Base-by-base conservation (phyloP, 2,329 filamentous ascomycete species). In the Colletotrichum spinosum region DNA sequence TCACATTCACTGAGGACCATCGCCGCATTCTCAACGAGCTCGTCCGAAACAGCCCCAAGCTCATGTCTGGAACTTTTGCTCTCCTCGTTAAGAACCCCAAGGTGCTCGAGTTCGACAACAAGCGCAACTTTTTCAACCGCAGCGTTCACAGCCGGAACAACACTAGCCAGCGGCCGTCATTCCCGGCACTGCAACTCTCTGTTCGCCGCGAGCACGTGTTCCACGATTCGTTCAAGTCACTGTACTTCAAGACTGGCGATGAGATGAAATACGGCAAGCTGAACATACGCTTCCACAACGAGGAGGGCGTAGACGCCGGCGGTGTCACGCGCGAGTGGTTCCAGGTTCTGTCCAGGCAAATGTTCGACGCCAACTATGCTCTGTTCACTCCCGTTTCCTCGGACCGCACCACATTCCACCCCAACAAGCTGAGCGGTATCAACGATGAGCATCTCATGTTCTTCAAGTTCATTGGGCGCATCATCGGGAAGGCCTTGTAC, bases 251-350 rank as follows among this genome's bases (percentile, higher is more conserved):
- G 84, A 88, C 86, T 44, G 93, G 93, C 34, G 94, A 97, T 69
- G 97, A 99, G 80, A 97, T 99, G 89, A 99, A 99, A 80, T 97
- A 97, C 76, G 96, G 97, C 72, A 99, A 99, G 80, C 88, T 99
- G 69, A 99, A 94, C 77, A 97, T 99, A 72, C 91, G 95, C 58
- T 99, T 99, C 87, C 92, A 96, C 71, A 94, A 94, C 39, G 96
- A 99, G 80, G 96, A 99, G 77, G 96, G 97, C 78, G 94, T 99
- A 46, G 97, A 99, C 79, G 96, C 96, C 58, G 97, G 96, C 70
- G 96, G 96, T 80, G 95, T 99, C 51, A 97, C 95, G 42, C 90
- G 97, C 74, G 96, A 99, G 81, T 99, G 97, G 96, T 99, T 99
- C 86, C 95, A 97, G 77, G 95, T 97, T 55, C 91, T 99, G 70